Conservation (phyloP, 2,329 filamentous ascomycete species). For the Botryosphaeria agaves region DNA sequence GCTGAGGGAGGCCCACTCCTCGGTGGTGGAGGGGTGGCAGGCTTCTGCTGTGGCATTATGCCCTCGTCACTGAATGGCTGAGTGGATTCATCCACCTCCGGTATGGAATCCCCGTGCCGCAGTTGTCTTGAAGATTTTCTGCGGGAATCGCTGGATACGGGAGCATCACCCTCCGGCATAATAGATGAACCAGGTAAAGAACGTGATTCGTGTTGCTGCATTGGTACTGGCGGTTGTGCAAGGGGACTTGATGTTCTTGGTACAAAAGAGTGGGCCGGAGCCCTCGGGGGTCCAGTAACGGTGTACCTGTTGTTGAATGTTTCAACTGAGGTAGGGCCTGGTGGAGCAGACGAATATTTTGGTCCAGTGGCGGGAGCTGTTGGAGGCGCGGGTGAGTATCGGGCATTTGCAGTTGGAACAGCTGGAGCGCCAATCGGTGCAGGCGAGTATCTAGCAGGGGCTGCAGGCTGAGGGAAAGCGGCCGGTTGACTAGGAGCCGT, state of each 20-base stretch:
- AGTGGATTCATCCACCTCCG: too few species aligned
- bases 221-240: slow-evolving; percentile 29
- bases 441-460: slow-evolving; percentile 16
- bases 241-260: slow-evolving; percentile 49
- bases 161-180: too few species aligned
- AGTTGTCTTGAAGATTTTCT: too few species aligned
- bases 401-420: slow-evolving; percentile 14
- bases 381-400: slow-evolving; percentile 24
- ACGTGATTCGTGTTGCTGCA: too few species aligned
- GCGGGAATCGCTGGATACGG: too few species aligned
- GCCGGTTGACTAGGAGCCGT: slow-evolving; percentile 8
- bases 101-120: too few species aligned
- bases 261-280: slow-evolving; percentile 35
- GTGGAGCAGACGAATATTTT: slow-evolving; percentile 43
- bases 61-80: too few species aligned
- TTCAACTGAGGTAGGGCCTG: slow-evolving; percentile 15
- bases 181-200: too few species aligned
- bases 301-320: slow-evolving; percentile 19
- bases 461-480: slow-evolving; percentile 13
- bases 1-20: slow-evolving; percentile 15
- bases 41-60: slow-evolving; percentile 10
- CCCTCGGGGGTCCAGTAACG: slow-evolving; percentile 14
- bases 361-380: slow-evolving; percentile 19
- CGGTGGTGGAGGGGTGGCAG: slow-evolving; percentile 8
- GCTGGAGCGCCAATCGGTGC: slow-evolving; percentile 16